Evolutionary conservation across 306 rosid species (phyloP), one percentile per base, ranked within the genome.

Genomic region (Cicer arietinum): DNA sequence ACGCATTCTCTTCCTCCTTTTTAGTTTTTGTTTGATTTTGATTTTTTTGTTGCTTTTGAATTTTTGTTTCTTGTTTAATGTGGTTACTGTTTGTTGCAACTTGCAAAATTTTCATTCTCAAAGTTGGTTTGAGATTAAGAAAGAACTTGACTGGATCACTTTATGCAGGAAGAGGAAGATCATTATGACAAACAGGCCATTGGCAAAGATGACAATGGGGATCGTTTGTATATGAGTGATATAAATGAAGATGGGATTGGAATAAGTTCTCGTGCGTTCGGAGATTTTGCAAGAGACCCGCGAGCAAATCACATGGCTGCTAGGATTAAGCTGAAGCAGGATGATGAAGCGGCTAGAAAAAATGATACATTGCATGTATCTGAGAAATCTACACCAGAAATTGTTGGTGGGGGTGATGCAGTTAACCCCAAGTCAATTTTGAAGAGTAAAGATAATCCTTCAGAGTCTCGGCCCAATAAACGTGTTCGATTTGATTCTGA

Each of bases 301-400:
- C 96, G 98, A 0, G 98, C 98, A 0, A 94, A 91, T 81, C 98
- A 88, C 73, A 17, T 77, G 78, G 98, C 98, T 30, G 98, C 98
- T 0, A 85, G 81, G 78, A 60, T 87, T 69, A 85, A 91, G 86
- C 84, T 92, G 62, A 57, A 82, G 61, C 90, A 90, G 72, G 96
- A 90, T 78, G 89, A 83, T 8, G 93, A 85, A 79, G 87, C 88
- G 17, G 89, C 96, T 61, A 71, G 83, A 8, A 77, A 70, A 20
- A 86, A 86, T 39, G 85, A 76, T 83, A 80, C 82, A n/a, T 68
- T 86, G 85, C 84, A 56, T 47, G 92, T 89, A 42, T 85, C 93
- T 18, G 84, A 84, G 61, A 83, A 84, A 67, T 70, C 77, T 70
- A 46, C 79, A 22, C 75, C 74, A 8, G 77, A 71, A 1, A 17